Evolutionary conservation across 73 alveolate species (phyloP), one percentile per base, ranked within the genome.

Genomic region (Symbiodinium natans): DNA sequence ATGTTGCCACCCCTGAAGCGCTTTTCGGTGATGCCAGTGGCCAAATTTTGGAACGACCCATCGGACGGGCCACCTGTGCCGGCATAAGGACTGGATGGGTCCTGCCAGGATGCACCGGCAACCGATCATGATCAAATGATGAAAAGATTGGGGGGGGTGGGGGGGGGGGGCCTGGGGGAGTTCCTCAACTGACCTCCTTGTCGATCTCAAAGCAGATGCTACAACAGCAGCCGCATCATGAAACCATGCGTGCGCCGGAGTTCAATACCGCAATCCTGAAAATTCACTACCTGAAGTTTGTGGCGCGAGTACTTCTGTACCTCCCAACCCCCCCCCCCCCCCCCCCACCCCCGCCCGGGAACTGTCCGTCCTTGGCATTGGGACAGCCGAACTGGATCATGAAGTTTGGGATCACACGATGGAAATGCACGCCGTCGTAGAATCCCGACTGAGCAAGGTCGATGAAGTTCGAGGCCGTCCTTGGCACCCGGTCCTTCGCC

Each of bases 341-440:
- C n/a, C n/a, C n/a, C n/a, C n/a, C n/a, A n/a, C n/a, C n/a, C n/a
- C n/a, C n/a, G n/a, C n/a, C n/a, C n/a, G n/a, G n/a, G n/a, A n/a
- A n/a, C n/a, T 46, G 21, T 46, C 59, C 21, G 99, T 77, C 99
- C 84, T 52, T 46, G 31, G 99, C 92, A 29, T 93, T 46, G 84
- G 99, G 99, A 83, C 99, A 99, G 1, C 99, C 99, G 83, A 99
- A 99, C 83, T 99, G 99, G 31, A 95, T 92, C 99, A 99, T 99
- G 94, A 99, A 99, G 99, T 95, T 87, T 82, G 99, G 99, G 85
- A 99, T 99, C 82, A 99, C 99, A 41, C 99, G 93, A 71, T 99
- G 99, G 82, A 99, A 99, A 63, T 96, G 98, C 86, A 99, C 86
- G 29, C 99, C 99, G 83, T 99, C 99, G 93, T 99, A 99, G 89